phyloP scores from a whole-genome alignment of 2,329 filamentous ascomycete genomes.

The Trichoderma harzianum region DNA sequence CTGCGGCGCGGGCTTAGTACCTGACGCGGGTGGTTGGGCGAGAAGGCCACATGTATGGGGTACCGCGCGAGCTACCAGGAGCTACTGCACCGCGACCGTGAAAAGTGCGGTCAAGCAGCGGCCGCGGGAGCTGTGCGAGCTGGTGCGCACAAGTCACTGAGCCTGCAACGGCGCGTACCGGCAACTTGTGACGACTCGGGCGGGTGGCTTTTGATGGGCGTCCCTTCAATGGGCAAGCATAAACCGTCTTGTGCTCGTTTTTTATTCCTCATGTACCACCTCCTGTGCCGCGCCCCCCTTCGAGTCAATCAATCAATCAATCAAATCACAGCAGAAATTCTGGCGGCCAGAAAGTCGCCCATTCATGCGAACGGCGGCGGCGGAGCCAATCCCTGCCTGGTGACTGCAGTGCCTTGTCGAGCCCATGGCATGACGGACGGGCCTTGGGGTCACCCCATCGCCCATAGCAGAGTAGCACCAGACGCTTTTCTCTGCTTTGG shows the following conservation, averaged over 20 bases:
- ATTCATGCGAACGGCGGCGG: conserved; percentile 19
- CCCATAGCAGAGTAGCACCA: neutral
- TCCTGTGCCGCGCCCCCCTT: neutral
- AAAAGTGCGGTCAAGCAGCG: conserved; percentile 6
- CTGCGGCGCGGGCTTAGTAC: neutral
- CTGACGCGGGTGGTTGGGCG: neutral
- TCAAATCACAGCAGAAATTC: neutral
- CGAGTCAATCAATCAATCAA: neutral
- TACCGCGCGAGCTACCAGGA: conserved; percentile 5
- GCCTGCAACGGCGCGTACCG: neutral
- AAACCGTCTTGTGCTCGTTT: neutral
- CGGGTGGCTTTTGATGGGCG: neutral
- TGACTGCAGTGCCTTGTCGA: neutral
- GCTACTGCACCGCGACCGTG: neutral
- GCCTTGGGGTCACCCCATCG: conserved; percentile 4
- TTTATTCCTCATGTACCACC: neutral
- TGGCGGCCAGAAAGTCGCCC: neutral
- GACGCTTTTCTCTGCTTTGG: neutral
- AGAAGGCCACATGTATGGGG: neutral
- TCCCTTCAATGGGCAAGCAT: neutral
- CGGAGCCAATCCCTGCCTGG: conserved; percentile 16
- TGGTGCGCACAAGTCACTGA: neutral
- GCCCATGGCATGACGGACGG: conserved; percentile 15
- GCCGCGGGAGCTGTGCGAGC: neutral
- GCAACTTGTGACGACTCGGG: neutral